A percentile compares a stretch with the other conserved stretches of the same genome.
These are phyloP conservation scores for Kodamaea lidongshanica DNA, from an alignment of 805 yeast genomes.

Conservation along the genomic window DNA sequence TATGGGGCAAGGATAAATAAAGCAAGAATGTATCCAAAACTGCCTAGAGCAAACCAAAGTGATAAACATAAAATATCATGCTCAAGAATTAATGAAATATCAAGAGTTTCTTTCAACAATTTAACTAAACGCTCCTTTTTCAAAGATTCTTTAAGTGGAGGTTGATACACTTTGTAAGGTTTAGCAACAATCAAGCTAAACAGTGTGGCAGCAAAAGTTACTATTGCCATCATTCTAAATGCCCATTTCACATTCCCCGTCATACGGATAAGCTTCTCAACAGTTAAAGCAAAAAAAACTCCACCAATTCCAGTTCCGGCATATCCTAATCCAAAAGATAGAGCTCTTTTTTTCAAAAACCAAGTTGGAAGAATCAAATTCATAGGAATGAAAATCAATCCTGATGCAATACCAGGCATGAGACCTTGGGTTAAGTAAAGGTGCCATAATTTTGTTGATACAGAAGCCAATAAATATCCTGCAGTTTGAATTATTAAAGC, in stretches of 20 bases:
- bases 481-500: constrained; percentile 50
- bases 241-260: constrained; percentile 43
- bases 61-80: constrained; percentile 19
- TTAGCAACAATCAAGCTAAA: constrained; percentile 38
- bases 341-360: constrained; percentile 55
- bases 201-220: constrained; percentile 25
- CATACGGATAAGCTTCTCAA: constrained; percentile 37
- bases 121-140: constrained; percentile 14
- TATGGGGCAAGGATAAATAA: constrained; percentile 35
- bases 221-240: constrained; percentile 32
- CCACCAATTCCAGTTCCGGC: constrained; percentile 54
- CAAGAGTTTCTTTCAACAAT: constrained; percentile 23
- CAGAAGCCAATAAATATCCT: constrained; percentile 56
- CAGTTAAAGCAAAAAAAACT: constrained; percentile 41
- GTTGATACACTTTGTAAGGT: constrained; percentile 36
- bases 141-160: constrained; percentile 19
- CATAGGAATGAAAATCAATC: constrained; percentile 33
- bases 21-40: constrained; percentile 31
- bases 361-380: constrained; percentile 50
- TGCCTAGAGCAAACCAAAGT: constrained; percentile 31
- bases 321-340: constrained; percentile 43
- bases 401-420: constrained; percentile 43
- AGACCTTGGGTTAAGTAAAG: constrained; percentile 64
- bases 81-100: constrained; percentile 16
- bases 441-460: constrained; percentile 56